These are phyloP conservation scores for Sporothrix pallida DNA, from an alignment of 2,329 filamentous ascomycete genomes.

Conservation along the genomic window DNA sequence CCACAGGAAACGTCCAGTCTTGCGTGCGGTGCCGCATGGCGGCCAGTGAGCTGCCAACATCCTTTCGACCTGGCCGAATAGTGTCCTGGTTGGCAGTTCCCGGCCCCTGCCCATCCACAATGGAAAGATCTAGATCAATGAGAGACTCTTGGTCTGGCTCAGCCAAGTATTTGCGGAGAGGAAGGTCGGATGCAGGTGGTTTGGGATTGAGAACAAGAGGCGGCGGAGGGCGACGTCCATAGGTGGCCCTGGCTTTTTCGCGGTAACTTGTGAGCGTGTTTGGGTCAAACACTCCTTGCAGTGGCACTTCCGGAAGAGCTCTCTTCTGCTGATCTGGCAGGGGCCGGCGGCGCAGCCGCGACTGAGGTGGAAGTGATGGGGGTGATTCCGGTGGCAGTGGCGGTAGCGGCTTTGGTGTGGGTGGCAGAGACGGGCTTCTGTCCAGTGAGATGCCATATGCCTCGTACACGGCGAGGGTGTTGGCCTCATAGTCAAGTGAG, in stretches of 20 bases:
- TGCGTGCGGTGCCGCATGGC: constrained; percentile 5
- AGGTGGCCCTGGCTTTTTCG: constrained; percentile 42
- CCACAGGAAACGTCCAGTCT: constrained; percentile 11
- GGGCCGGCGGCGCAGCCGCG: not conserved
- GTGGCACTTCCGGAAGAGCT: constrained; percentile 56
- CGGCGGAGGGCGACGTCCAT: constrained; percentile 40
- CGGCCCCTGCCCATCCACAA: not conserved
- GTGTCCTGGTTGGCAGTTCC: not conserved
- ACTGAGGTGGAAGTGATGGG: not conserved
- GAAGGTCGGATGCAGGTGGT: constrained; percentile 57
- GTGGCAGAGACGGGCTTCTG: constrained; percentile 37
- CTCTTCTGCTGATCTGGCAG: no score
- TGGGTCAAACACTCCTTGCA: constrained; percentile 59
- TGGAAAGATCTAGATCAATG: not conserved
- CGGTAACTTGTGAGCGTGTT: constrained; percentile 69
- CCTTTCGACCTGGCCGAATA: not conserved
- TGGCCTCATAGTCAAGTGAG: constrained; percentile 43
- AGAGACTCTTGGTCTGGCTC: not conserved
- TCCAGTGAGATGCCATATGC: constrained; percentile 50
- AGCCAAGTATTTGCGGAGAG: constrained; percentile 58
- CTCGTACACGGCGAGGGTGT: constrained; percentile 64
- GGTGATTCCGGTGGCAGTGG: not conserved
- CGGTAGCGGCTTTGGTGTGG: not conserved
- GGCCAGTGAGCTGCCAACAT: not conserved
- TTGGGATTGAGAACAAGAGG: not conserved